Percentiles rank a stretch among this genome's conserved stretches.
These are phyloP conservation scores for Fusarium virguliforme DNA, from an alignment of 2,329 filamentous ascomycete genomes.

Conservation along the genomic window DNA sequence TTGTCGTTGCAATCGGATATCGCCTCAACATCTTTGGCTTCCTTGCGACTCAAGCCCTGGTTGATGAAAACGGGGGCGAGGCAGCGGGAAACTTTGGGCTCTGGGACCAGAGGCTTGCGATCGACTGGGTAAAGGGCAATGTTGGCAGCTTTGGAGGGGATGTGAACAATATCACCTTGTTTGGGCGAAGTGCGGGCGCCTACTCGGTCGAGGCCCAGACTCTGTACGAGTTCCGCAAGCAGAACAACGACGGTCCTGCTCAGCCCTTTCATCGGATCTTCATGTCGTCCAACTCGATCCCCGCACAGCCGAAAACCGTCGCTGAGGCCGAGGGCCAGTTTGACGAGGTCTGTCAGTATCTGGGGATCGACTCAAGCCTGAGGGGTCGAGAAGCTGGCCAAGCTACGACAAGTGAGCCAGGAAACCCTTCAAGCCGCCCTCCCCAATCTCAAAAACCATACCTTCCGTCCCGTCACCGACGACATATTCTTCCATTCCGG, in stretches of 20 bases:
- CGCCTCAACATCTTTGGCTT: constrained; percentile 65
- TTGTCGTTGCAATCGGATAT: constrained; percentile 65
- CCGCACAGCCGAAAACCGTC: constrained; percentile 60
- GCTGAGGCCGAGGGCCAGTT: constrained; percentile 59
- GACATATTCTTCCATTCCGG: constrained; percentile 58
- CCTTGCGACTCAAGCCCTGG: constrained; percentile 59
- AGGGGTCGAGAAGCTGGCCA: constrained; percentile 52
- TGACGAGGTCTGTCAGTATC: constrained; percentile 59
- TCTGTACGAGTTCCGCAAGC: constrained; percentile 55
- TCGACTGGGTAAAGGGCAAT: constrained; percentile 67
- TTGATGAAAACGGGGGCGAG: constrained; percentile 43
- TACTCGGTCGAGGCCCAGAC: constrained; percentile 62
- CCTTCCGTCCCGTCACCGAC: constrained; percentile 63
- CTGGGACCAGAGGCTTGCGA: constrained; percentile 65
- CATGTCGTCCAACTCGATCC: constrained; percentile 64
- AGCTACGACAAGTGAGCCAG: constrained; percentile 53
- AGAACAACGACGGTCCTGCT: constrained; percentile 11
- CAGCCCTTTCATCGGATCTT: constrained; percentile 57
- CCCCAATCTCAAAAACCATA: constrained; percentile 61
- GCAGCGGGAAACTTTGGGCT: constrained; percentile 60
- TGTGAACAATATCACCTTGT: constrained; percentile 61
- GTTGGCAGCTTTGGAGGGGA: constrained; percentile 65
- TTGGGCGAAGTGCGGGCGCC: constrained; percentile 62
- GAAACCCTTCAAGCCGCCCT: constrained; percentile 56
- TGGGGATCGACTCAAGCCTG: constrained; percentile 48